Evolutionary conservation across 2,329 filamentous ascomycete genomes (phyloP).

Genomic region (Teratosphaeria pseudoeucalypti): DNA sequence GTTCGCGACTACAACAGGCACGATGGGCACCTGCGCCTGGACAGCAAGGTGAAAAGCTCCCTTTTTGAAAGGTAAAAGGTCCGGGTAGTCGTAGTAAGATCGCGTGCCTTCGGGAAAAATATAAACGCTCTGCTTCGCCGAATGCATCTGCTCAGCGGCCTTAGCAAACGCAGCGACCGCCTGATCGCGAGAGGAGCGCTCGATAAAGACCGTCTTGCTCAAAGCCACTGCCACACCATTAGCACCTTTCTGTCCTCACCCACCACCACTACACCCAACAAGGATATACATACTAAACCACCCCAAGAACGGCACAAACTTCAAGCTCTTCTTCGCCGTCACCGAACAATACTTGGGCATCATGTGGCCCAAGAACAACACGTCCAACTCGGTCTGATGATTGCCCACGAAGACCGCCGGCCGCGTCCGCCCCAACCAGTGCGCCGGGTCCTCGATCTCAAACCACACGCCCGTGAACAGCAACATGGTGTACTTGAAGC

Average conservation of each 20-base stretch:
- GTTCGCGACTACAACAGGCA: constrained; percentile 58
- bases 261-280: not conserved
- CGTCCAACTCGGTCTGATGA: constrained; percentile 87
- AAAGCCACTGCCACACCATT: constrained; percentile 42
- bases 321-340: constrained; percentile 80
- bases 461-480: constrained; percentile 69
- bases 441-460: constrained; percentile 45
- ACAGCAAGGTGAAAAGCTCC: constrained; percentile 94
- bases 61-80: constrained; percentile 93
- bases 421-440: constrained; percentile 39
- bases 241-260: not conserved
- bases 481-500: constrained; percentile 72
- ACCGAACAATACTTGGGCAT: constrained; percentile 90
- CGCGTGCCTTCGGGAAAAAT: constrained; percentile 90
- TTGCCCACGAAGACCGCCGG: constrained; percentile 90
- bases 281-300: constrained; percentile 60
- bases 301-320: constrained; percentile 71
- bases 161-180: constrained; percentile 77
- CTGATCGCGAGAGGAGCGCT: constrained; percentile 72
- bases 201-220: constrained; percentile 87
- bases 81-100: constrained; percentile 73
- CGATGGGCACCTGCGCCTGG: constrained; percentile 84
- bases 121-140: constrained; percentile 58
- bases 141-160: constrained; percentile 69
- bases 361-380: constrained; percentile 77